These are phyloP conservation scores for Fusarium sp. DNA, from an alignment of 2,329 filamentous ascomycete genomes.

Conservation along the genomic window DNA sequence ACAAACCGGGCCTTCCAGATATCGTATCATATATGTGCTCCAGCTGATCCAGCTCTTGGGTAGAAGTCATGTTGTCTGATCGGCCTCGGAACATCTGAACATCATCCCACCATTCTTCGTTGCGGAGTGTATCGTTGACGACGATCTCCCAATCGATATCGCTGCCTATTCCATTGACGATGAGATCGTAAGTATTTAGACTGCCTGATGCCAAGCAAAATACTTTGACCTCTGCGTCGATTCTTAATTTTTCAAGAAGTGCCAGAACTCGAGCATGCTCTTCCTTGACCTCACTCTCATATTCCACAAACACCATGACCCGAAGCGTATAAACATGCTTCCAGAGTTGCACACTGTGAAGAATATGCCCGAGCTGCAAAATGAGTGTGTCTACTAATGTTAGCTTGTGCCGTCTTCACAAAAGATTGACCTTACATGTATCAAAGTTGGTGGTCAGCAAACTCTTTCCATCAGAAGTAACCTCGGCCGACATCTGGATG, in stretches of 20 bases:
- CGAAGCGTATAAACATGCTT: conserved; percentile 75
- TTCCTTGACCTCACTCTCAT: conserved; percentile 83
- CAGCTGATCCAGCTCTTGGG: conserved; percentile 55
- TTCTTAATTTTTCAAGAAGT: conserved; percentile 80
- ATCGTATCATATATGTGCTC: conserved; percentile 55
- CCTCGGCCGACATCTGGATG: conserved; percentile 90
- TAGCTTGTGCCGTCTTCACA: neutral
- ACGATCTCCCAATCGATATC: conserved; percentile 64
- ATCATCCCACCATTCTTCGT: conserved; percentile 86
- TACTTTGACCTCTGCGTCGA: conserved; percentile 80
- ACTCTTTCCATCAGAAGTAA: conserved; percentile 71
- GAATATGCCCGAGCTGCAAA: conserved; percentile 83
- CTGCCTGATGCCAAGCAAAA: conserved; percentile 82
- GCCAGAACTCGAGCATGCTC: conserved; percentile 76
- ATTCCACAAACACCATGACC: conserved; percentile 88
- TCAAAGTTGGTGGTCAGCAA: conserved; percentile 89
- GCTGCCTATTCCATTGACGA: conserved; percentile 73
- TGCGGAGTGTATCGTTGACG: conserved; percentile 71
- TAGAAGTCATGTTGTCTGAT: conserved; percentile 48
- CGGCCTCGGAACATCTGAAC: conserved; percentile 64
- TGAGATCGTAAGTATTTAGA: conserved; percentile 76
- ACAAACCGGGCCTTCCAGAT: conserved; percentile 52
- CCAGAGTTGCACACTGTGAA: conserved; percentile 84
- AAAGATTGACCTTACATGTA: conserved; percentile 68
- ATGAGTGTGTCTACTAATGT: conserved; percentile 71